Evolutionary conservation across 2,329 filamentous ascomycete species (phyloP), one percentile per base, ranked within the genome.

Genomic region (Incumbomyces delicatus): DNA sequence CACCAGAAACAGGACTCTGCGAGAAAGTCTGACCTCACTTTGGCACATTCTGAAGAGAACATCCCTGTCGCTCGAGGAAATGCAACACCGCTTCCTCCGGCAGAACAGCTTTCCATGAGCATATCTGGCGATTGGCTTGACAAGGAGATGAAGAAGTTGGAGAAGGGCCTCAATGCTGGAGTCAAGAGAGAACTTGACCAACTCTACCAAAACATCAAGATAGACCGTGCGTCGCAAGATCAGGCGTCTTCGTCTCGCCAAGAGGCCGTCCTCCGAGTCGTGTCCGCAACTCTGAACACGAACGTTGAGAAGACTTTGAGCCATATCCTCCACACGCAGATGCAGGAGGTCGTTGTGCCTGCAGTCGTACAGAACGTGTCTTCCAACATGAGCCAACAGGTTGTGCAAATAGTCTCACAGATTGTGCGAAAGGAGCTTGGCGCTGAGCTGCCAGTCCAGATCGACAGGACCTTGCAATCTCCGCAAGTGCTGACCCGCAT

Each of bases 291-390:
- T 2, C 65, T 87, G 37, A 78, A 78, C 10, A 80, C 83, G 50
- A 85, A 85, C 47, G 77, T 86, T 18, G 81, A 87, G 63, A 81
- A 84, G 58, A 85, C 86, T 17, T 74, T 95, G 32, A 74, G 80
- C 50, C 81, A 80, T 50, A 85, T 94, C 55, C 81, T 95, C 42
- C 77, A 79, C 39, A 75, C 80, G 40, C 84, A 85, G 62, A 86
- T 95, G 54, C 77, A 86, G 51, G 75, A 80, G 46, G 75, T 80
- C 12, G 78, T 95, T 37, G 71, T 95, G 44, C 90, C 92, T 10
- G 73, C 81, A 29, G 70, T 96, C 47, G 74, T 78, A 37, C 77
- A 79, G 51, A 76, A 82, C 3, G 73, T 95, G 22, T 77, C 83
- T 46, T 81, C 84, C 51, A 80, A 86, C 60, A 72, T 96, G 18